These are phyloP conservation scores for Rhododendron molle DNA, from an alignment of 148 eudicot species.

Conservation along the genomic window DNA sequence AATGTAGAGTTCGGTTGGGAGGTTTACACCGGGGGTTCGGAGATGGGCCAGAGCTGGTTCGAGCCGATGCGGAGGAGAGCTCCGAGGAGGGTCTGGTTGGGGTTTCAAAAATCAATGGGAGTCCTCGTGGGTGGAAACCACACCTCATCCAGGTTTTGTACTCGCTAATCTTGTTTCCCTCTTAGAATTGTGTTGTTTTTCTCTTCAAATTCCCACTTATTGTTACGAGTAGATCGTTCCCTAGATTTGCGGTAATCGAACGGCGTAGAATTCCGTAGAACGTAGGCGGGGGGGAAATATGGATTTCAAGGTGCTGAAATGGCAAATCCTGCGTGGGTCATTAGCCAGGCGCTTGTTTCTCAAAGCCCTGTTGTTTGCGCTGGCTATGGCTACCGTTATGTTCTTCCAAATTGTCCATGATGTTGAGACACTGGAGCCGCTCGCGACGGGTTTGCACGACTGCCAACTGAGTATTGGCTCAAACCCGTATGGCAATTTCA, in stretches of 20 bases:
- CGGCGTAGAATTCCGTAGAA: neutral
- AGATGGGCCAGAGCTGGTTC: conserved; percentile 29
- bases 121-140: conserved; percentile 99
- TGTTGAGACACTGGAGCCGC: conserved; percentile 32
- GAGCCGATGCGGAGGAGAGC: conserved; percentile 45
- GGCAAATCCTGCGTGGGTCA: conserved; percentile 67
- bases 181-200: conserved; percentile 3
- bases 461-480: conserved; percentile 38
- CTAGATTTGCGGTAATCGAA: conserved; percentile 13
- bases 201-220: conserved; percentile 5
- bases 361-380: conserved; percentile 41
- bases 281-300: neutral
- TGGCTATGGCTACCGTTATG: conserved; percentile 46
- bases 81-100: conserved; percentile 74
- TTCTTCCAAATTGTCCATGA: conserved; percentile 50
- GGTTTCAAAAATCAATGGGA: conserved; percentile 72
- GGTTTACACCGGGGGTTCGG: neutral
- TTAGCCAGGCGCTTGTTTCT: conserved; percentile 46
- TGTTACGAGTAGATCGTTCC: neutral
- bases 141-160: conserved; percentile 98
- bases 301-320: conserved; percentile 57
- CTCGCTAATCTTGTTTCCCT: conserved; percentile 46
- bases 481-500: conserved; percentile 14
- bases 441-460: conserved; percentile 19
- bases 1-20: conserved; percentile 13